phyloP scores from a whole-genome alignment of 2,329 filamentous ascomycete genomes.

The Zelopaecilomyces penicillatus region DNA sequence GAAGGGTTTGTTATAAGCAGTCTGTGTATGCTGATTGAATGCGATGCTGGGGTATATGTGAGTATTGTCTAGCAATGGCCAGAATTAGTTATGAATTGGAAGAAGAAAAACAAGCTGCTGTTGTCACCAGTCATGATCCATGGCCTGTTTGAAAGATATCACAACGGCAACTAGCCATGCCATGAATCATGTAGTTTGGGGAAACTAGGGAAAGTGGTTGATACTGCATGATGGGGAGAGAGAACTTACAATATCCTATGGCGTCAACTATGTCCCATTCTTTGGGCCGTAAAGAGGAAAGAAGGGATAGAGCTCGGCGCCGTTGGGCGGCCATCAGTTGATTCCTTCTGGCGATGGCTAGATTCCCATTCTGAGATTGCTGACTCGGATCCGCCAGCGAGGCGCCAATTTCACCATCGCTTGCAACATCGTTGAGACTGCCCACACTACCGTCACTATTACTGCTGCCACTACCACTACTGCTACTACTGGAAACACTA shows the following conservation, averaged over 20 bases:
- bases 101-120: too few relatives aligned
- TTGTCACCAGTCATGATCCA: too few relatives aligned
- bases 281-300: not conserved
- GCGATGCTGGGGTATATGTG: conserved; percentile 3
- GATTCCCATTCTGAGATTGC: too few relatives aligned
- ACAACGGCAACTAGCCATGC: too few relatives aligned
- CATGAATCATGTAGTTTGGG: too few relatives aligned
- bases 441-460: not conserved
- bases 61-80: not conserved
- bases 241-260: conserved; percentile 2
- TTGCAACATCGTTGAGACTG: not conserved
- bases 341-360: too few relatives aligned
- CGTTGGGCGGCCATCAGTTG: not conserved
- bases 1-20: not conserved
- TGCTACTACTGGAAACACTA: too few relatives aligned
- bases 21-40: conserved; percentile 1
- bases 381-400: not conserved
- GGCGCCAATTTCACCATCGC: not conserved
- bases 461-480: not conserved
- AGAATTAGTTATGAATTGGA: not conserved
- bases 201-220: too few relatives aligned
- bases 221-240: not conserved
- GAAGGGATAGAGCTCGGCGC: not conserved
- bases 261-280: conserved; percentile 4
- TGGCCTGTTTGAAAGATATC: too few relatives aligned